Evolutionary conservation across 1,284 basidiomycete genomes (phyloP).

Genomic region (Sanguinoderma infundibulare): DNA sequence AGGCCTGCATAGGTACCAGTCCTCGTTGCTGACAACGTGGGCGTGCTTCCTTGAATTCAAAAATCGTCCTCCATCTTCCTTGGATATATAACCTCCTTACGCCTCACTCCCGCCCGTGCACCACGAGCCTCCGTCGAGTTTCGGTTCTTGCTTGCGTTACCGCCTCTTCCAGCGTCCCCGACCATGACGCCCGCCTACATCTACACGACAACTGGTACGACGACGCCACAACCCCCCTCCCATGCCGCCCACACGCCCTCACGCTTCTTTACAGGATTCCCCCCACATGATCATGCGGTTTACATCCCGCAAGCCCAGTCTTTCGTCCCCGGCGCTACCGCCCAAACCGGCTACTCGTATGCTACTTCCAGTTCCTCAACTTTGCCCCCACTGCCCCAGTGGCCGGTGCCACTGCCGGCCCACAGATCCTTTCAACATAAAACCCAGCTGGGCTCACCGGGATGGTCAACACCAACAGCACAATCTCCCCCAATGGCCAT

Average conservation of each 20-base stretch:
- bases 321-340: constrained; percentile 16
- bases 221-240: constrained; percentile 23
- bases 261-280: constrained; percentile 33
- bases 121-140: constrained; percentile 21
- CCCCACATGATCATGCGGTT: constrained; percentile 24
- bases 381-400: constrained; percentile 17
- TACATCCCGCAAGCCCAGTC: constrained; percentile 21
- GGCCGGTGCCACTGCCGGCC: constrained; percentile 14
- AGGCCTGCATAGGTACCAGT: constrained; percentile 6
- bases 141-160: background rate
- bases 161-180: constrained; percentile 7
- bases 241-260: constrained; percentile 27
- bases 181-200: constrained; percentile 6
- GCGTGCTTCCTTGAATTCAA: constrained; percentile 25
- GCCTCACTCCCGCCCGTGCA: constrained; percentile 19
- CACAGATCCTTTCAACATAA: constrained; percentile 22
- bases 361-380: constrained; percentile 18
- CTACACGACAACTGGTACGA: constrained; percentile 4
- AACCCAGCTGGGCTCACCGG: constrained; percentile 7
- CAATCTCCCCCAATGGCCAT: constrained; percentile 24
- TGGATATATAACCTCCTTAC: constrained; percentile 23
- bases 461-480: constrained; percentile 6
- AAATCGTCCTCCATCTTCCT: constrained; percentile 9
- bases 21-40: constrained; percentile 28
- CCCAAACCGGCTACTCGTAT: constrained; percentile 28